These are phyloP conservation scores for Agapanthus africanus DNA, from an alignment of 106 monocot genomes.

Conservation along the genomic window DNA sequence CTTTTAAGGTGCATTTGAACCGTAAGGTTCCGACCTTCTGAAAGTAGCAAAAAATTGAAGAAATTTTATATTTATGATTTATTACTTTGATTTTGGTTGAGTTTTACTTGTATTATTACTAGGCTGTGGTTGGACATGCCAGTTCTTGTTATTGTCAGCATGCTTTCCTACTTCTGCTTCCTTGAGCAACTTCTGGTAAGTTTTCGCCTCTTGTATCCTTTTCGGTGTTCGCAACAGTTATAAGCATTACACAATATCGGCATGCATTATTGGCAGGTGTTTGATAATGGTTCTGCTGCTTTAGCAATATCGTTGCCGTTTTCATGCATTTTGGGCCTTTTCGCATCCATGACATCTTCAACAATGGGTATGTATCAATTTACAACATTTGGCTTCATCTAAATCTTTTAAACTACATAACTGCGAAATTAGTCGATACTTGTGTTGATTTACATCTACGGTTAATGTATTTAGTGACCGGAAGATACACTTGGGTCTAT, in stretches of 20 bases:
- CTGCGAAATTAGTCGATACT: no score
- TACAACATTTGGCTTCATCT: no score
- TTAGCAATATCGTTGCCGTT: slow-evolving; percentile 11
- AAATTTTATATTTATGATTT: no score
- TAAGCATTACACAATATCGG: no score
- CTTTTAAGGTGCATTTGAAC: no score
- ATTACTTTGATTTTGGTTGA: neutral
- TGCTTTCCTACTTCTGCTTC: slow-evolving; percentile 56
- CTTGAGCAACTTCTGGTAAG: slow-evolving; percentile 47
- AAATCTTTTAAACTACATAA: no score
- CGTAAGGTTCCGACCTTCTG: no score
- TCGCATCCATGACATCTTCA: slow-evolving; percentile 38
- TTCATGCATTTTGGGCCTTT: slow-evolving; percentile 30
- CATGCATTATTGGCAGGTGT: no score
- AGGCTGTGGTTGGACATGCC: slow-evolving; percentile 37
- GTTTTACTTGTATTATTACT: neutral
- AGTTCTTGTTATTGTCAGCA: slow-evolving; percentile 38
- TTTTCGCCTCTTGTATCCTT: no score
- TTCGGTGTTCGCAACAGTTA: no score
- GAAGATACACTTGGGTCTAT: slow-evolving; percentile 36
- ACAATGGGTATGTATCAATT: slow-evolving; percentile 35
- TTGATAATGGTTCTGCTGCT: neutral
- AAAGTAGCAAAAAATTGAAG: no score
- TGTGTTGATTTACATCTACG: neutral
- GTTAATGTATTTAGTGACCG: slow-evolving; percentile 13